phyloP scores from a whole-genome alignment of 495 filamentous ascomycete genomes.

The Echria macrotheca region DNA sequence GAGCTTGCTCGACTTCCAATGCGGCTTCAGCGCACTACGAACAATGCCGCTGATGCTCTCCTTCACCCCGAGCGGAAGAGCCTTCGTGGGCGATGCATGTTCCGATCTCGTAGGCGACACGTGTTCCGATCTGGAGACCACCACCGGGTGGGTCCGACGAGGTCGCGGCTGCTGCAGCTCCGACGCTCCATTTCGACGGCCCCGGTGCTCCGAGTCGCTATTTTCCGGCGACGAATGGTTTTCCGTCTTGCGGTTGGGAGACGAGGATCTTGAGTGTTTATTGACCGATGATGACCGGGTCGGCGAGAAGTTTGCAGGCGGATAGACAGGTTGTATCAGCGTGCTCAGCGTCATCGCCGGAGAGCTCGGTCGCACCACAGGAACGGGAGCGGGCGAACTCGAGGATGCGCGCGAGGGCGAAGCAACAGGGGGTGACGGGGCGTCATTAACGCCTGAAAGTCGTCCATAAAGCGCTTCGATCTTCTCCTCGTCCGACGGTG shows the following conservation, averaged over 20 bases:
- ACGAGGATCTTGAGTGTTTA: conserved; percentile 31
- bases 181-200: conserved; percentile 21
- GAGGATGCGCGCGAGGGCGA: conserved; percentile 68
- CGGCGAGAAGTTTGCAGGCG: conserved; percentile 57
- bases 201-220: conserved; percentile 39
- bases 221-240: conserved; percentile 34
- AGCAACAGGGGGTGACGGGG: conserved; percentile 61
- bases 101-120: conserved; percentile 51
- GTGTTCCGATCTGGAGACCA: conserved; percentile 44
- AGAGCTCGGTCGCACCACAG: conserved; percentile 58
- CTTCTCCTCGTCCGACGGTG: conserved; percentile 48
- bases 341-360: conserved; percentile 61
- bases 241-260: conserved; percentile 14
- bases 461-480: conserved; percentile 41
- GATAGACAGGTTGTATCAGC: conserved; percentile 54
- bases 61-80: conserved; percentile 67
- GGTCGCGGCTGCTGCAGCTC: conserved; percentile 51
- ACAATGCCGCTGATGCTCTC: conserved; percentile 79
- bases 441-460: conserved; percentile 42
- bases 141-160: conserved; percentile 26
- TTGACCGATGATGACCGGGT: conserved; percentile 20
- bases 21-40: conserved; percentile 65
- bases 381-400: conserved; percentile 62
- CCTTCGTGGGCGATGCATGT: conserved; percentile 52
- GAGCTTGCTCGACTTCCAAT: conserved; percentile 63